Evolutionary conservation across 169 alveolate genomes (phyloP).

Genomic region (Ophryocystis elektroscirrha): DNA sequence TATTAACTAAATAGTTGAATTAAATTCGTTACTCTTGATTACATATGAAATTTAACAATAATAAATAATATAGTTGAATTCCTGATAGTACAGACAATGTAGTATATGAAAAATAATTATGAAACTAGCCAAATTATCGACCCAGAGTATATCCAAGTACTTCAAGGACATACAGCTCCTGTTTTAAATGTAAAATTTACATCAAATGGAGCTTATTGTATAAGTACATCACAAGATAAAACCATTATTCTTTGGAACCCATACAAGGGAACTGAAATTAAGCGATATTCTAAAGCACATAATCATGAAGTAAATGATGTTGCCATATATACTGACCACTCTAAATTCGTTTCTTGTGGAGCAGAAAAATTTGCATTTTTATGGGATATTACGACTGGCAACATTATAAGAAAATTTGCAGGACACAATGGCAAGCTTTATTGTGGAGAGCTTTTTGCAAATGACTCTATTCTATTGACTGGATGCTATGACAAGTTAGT

Average conservation of each 20-base stretch:
- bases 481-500: slow-evolving; percentile 38
- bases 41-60: too few relatives aligned
- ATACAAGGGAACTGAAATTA: slow-evolving; percentile 25
- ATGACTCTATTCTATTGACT: slow-evolving; percentile 27
- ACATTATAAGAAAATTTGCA: slow-evolving; percentile 30
- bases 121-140: neutral
- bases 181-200: slow-evolving; percentile 28
- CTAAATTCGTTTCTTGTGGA: slow-evolving; percentile 43
- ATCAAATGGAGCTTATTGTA: slow-evolving; percentile 34
- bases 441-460: slow-evolving; percentile 2
- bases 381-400: slow-evolving; percentile 43
- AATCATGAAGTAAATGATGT: slow-evolving; percentile 41
- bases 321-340: slow-evolving; percentile 31
- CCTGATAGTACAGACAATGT: too few relatives aligned
- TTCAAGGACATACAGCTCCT: slow-evolving; percentile 8
- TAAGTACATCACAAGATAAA: slow-evolving; percentile 43
- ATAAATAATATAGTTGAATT: too few relatives aligned
- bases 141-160: neutral
- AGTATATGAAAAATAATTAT: neutral
- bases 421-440: slow-evolving; percentile 32
- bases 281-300: slow-evolving; percentile 39
- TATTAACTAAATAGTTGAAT: too few relatives aligned
- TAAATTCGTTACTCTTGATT: too few relatives aligned
- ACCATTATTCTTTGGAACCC: slow-evolving; percentile 45
- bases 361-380: slow-evolving; percentile 37